A percentile compares a stretch with the other conserved stretches of the same genome.
Conservation (phyloP, 2,329 filamentous ascomycete genomes). For the Fusarium secorum region DNA sequence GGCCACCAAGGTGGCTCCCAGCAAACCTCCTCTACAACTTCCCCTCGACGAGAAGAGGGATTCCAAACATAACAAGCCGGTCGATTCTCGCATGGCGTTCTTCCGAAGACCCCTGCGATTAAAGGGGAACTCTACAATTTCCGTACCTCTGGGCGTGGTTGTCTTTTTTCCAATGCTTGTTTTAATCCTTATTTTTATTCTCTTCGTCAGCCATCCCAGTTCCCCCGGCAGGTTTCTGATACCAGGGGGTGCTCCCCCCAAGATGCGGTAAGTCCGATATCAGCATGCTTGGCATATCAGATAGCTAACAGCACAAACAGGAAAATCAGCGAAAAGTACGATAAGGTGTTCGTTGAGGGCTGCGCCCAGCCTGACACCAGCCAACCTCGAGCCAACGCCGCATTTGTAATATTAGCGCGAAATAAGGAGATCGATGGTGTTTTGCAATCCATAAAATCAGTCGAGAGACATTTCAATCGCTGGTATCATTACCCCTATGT, state of each 20-base stretch:
- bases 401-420: conserved; percentile 92
- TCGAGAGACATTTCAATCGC: conserved; percentile 97
- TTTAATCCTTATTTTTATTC: conserved; percentile 85
- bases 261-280: conserved; percentile 75
- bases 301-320: conserved; percentile 56
- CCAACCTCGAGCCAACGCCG: conserved; percentile 86
- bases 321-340: conserved; percentile 96
- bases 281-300: neutral
- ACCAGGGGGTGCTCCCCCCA: conserved; percentile 85
- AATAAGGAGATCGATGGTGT: conserved; percentile 98
- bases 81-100: conserved; percentile 72
- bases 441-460: conserved; percentile 94
- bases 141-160: conserved; percentile 90
- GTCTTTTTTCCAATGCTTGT: conserved; percentile 92
- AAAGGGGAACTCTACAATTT: conserved; percentile 90
- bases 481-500: conserved; percentile 99
- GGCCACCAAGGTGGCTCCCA: conserved; percentile 60
- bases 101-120: conserved; percentile 87
- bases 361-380: conserved; percentile 83
- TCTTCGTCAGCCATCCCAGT: conserved; percentile 88
- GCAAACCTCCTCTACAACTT: conserved; percentile 52
- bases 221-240: conserved; percentile 84
- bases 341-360: conserved; percentile 94
- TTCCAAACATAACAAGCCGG: conserved; percentile 50
- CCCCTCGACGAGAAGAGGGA: conserved; percentile 60